Evolutionary conservation across 345 rosid genomes (phyloP).

Genomic region (Conringia planisiliqua): DNA sequence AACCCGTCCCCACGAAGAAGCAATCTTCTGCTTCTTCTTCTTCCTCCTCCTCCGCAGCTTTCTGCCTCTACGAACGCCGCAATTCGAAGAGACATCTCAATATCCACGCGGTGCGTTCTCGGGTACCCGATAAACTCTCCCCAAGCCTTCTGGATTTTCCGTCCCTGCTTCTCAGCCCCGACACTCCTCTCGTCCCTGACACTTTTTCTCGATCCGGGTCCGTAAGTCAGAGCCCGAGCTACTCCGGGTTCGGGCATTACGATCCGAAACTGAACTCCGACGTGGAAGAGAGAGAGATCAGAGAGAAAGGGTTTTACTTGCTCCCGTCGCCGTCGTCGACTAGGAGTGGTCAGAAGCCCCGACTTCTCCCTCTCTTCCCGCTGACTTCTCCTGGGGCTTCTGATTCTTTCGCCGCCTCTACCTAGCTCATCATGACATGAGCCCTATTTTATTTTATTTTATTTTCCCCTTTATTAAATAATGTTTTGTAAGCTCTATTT

Average conservation of each 20-base stretch:
- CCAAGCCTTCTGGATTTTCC: slow-evolving; percentile 79
- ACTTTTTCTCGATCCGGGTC: slow-evolving; percentile 58
- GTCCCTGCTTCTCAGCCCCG: slow-evolving; percentile 69
- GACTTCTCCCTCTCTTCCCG: slow-evolving; percentile 74
- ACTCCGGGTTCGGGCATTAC: slow-evolving; percentile 16
- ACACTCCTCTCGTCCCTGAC: slow-evolving; percentile 65
- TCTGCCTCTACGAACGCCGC: slow-evolving; percentile 72
- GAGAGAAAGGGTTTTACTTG: slow-evolving; percentile 73
- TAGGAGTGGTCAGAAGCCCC: slow-evolving; percentile 58
- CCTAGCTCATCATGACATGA: slow-evolving; percentile 35
- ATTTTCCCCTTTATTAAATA: neutral
- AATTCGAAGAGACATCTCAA: slow-evolving; percentile 66
- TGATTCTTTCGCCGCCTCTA: slow-evolving; percentile 19
- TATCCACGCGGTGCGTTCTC: slow-evolving; percentile 65
- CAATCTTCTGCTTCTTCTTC: slow-evolving; percentile 22
- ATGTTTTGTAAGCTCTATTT: no score
- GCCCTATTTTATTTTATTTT: neutral
- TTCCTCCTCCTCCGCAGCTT: neutral
- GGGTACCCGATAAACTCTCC: slow-evolving; percentile 62
- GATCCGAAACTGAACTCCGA: neutral
- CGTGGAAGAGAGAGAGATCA: slow-evolving; percentile 65
- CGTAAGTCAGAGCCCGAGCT: neutral
- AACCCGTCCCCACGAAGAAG: slow-evolving; percentile 49
- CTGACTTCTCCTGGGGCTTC: slow-evolving; percentile 41
- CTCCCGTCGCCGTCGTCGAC: slow-evolving; percentile 71